Evolutionary conservation across 495 filamentous ascomycete genomes (phyloP), one percentile per base, ranked within the genome.

Genomic region (Aspergillus bridgeri): DNA sequence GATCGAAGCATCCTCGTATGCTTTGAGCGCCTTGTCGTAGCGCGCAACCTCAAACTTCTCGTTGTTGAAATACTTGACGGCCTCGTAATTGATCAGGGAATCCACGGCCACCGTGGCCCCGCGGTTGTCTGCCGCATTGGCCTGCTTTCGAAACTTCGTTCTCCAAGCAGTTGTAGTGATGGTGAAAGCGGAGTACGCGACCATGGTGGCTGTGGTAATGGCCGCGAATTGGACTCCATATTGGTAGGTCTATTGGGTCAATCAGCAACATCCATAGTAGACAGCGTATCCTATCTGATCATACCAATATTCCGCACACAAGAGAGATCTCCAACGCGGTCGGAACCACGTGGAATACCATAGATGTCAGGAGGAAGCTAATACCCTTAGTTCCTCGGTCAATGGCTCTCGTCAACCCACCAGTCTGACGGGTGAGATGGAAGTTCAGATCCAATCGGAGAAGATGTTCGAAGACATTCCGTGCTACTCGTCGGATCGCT

Each of bases 11-110:
- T 89, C 89, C 69, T 98, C 91, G 71, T 98, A 98, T 21, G 83
- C 78, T 61, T 87, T 81, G 42, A 98, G 79, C 0, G 94, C 90
- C 60, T 86, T 83, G 69, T 97, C 92, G 67, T 98, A 98, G 22
- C 94, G 85, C 20, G 81, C 85, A 45, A 94, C 89, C 71, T 98
- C 94, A 61, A 90, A 96, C 64, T 88, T 88, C 69, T 98, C 94
- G 68, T 98, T 98, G 73, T 98, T 98, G 81, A 98, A 98, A 77
- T 98, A 96, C 75, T 98, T 98, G 61, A 98, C 94, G 17, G 94
- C 95, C 70, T 98, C 94, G 66, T 96, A 98, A 73, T 98, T 98
- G 76, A 98, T 96, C 29, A 98, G 77, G 2, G 91, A 92, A 73
- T 98, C 94, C 2, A 98, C 93, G 1, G 93, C 94, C 27, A 97